These are phyloP conservation scores for Xerocomus potaroensis DNA, from an alignment of 768 basidiomycete species.

Conservation along the genomic window DNA sequence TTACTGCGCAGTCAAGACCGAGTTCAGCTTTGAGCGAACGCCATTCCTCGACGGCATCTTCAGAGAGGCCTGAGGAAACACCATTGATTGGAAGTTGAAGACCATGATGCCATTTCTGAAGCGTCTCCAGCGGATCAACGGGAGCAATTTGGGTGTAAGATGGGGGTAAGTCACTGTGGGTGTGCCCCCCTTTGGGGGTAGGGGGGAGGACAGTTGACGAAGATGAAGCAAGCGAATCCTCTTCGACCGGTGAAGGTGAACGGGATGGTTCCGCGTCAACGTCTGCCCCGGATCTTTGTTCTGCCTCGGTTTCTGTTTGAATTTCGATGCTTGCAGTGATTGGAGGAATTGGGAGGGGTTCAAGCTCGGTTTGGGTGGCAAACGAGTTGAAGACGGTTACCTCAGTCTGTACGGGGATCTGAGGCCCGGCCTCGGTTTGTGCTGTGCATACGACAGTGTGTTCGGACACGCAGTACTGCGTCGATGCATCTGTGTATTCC, in stretches of 20 bases:
- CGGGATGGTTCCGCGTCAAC: constrained; percentile 31
- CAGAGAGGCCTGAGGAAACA: constrained; percentile 53
- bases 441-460: constrained; percentile 43
- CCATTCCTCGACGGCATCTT: constrained; percentile 73
- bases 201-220: constrained; percentile 70
- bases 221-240: constrained; percentile 64
- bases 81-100: constrained; percentile 41
- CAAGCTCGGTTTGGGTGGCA: constrained; percentile 38
- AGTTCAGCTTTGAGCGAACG: constrained; percentile 73
- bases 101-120: constrained; percentile 72
- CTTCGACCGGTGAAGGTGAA: constrained; percentile 42
- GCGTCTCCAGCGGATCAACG: constrained; percentile 49
- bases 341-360: constrained; percentile 28
- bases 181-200: constrained; percentile 52
- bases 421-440: constrained; percentile 63
- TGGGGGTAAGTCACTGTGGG: constrained; percentile 57
- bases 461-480: constrained; percentile 61
- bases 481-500: constrained; percentile 72
- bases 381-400: constrained; percentile 18
- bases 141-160: constrained; percentile 61
- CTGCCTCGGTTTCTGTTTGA: constrained; percentile 51
- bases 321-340: constrained; percentile 50
- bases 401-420: constrained; percentile 55
- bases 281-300: constrained; percentile 35
- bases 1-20: constrained; percentile 70